Evolutionary conservation across 148 eudicot species (phyloP).

Genomic region (Agrostemma githago): DNA sequence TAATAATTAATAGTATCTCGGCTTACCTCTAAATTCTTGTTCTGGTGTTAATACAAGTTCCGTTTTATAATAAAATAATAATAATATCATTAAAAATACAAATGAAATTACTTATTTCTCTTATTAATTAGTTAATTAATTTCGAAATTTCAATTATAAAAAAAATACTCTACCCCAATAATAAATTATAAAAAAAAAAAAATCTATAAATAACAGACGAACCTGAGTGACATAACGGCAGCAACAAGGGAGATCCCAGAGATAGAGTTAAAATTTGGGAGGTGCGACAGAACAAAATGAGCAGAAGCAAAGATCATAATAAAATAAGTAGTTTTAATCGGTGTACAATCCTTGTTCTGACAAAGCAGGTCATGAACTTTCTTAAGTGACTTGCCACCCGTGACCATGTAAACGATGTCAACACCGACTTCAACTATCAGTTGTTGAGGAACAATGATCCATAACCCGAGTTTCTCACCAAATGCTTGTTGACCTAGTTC

Average conservation of each 20-base stretch:
- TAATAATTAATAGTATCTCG: too few species aligned
- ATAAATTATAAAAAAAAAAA: too few species aligned
- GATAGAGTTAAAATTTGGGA: slow-evolving; percentile 33
- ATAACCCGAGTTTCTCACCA: slow-evolving; percentile 32
- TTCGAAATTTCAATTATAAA: too few species aligned
- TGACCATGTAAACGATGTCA: slow-evolving; percentile 38
- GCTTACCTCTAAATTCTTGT: too few species aligned
- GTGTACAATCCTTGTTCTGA: slow-evolving; percentile 7
- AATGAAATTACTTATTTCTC: too few species aligned
- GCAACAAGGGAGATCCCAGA: slow-evolving; percentile 33
- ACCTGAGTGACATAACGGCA: slow-evolving; percentile 40
- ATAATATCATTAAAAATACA: too few species aligned
- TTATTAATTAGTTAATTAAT: too few species aligned
- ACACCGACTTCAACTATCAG: slow-evolving; percentile 33
- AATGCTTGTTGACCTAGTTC: slow-evolving; percentile 36
- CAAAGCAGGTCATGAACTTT: slow-evolving; percentile 32
- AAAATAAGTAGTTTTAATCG: slow-evolving; percentile 28
- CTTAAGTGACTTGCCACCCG: slow-evolving; percentile 32
- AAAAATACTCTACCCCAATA: too few species aligned
- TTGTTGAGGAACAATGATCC: slow-evolving; percentile 38
- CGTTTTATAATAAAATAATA: too few species aligned
- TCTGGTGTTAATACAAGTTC: too few species aligned
- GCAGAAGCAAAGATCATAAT: slow-evolving; percentile 35
- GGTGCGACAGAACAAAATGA: slow-evolving; percentile 35
- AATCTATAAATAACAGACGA: not conserved